A percentile compares a stretch with the other conserved stretches of the same genome.
Evolutionary conservation across 306 rosid species (phyloP).

Genomic region (Bauhinia variegata): DNA sequence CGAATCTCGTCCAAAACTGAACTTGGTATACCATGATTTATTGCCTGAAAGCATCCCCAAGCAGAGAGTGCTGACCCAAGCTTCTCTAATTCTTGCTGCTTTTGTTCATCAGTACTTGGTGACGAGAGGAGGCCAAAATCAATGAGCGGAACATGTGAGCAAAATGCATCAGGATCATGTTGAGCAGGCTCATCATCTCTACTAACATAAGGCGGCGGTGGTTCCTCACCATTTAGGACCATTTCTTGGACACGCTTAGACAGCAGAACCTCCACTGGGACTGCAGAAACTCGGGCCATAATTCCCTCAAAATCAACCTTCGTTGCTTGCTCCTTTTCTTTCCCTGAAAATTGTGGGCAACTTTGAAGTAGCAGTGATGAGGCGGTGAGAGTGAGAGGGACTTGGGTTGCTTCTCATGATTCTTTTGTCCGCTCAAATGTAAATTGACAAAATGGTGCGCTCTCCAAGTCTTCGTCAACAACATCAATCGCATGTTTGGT

Average conservation of each 20-base stretch:
- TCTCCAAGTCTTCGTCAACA: too few relatives aligned
- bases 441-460: too few relatives aligned
- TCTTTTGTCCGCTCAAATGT: too few relatives aligned
- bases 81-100: conserved; percentile 34
- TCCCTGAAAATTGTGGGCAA: background rate
- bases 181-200: conserved; percentile 26
- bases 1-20: conserved; percentile 42
- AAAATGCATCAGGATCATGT: conserved; percentile 14
- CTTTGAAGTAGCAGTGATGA: too few relatives aligned
- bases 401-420: too few relatives aligned
- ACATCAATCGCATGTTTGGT: too few relatives aligned
- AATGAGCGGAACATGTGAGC: conserved; percentile 32
- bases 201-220: conserved; percentile 43
- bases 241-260: conserved; percentile 51
- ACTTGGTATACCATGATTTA: conserved; percentile 42
- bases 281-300: background rate
- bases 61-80: conserved; percentile 40
- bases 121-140: conserved; percentile 33
- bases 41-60: conserved; percentile 59
- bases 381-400: too few relatives aligned
- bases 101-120: conserved; percentile 15
- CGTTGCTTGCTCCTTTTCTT: background rate
- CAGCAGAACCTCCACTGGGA: conserved; percentile 23
- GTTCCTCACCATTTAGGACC: conserved; percentile 40
- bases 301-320: background rate